Base-by-base conservation (phyloP, 495 filamentous ascomycete species). In the Penicillium pulvis region DNA sequence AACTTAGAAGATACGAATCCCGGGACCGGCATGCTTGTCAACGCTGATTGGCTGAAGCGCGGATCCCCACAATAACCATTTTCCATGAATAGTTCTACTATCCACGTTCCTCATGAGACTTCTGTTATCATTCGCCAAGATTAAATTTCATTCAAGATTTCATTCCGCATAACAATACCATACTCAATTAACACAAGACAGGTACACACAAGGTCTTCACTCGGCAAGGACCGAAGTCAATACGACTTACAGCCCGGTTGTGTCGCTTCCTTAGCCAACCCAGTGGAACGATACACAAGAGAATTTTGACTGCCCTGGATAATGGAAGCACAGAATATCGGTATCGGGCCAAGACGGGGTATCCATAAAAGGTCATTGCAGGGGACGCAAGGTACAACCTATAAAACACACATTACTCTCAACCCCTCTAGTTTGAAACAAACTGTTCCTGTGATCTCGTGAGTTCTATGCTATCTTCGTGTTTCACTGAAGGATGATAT, bases 241-340 rank as follows among this genome's bases (percentile, higher is more conserved):
- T 49, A 17, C 26, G 7, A 31, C 26, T 30, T 49, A 17, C 26
- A 30, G 19, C 46, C 43, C 16, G 46, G 31, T 49, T 26, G 46
- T 28, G 26, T 30, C 26, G 8, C 31, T 39, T 23, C n/a, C 23
- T 6, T 26, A 11, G 16, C 17, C 47, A 33, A 28, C 49, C 17
- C 19, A 30, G 49, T 52, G 49, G 9, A 52, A 41, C 31, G 49
- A 41, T 51, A 51, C 49, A 51, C 49, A 23, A 23, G 20, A 51
- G 31, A 23, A 14, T 51, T 17, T 36, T 51, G 2, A 28, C 49
- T 17, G 14, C 49, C 49, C 30, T 20, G 33, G 33, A 9, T 20
- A 20, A 36, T 51, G 12, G 33, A 36, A 35, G 31, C 16, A 51
- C n/a, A 35, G n/a, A 30, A 36, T 6, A n/a, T n/a, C 9, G n/a